Percentiles rank a stretch among this genome's conserved stretches.
Conservation (phyloP, 306 rosid genomes). For the Dalbergia cultrata region DNA sequence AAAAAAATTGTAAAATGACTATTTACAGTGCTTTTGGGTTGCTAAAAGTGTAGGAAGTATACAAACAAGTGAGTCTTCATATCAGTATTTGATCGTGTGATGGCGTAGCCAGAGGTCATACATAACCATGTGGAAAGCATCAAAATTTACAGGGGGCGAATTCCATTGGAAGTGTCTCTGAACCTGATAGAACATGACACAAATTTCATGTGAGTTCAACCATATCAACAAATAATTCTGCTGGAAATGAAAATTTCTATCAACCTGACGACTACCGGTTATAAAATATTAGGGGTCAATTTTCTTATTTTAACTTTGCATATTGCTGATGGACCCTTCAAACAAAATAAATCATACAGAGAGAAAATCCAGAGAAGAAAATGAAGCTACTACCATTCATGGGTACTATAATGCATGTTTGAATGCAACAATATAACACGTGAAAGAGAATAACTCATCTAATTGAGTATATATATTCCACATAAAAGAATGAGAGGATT, state of each 20-base stretch:
- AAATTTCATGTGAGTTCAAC: slow-evolving; percentile 44
- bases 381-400: not conserved
- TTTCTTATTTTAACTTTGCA: slow-evolving; percentile 3
- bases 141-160: slow-evolving; percentile 77
- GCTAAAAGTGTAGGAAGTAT: slow-evolving; percentile 56
- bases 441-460: not conserved
- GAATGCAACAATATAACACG: not conserved
- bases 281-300: not conserved
- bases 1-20: slow-evolving; percentile 39
- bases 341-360: no score
- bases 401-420: not conserved
- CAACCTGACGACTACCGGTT: no score
- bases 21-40: slow-evolving; percentile 62
- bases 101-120: slow-evolving; percentile 96
- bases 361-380: slow-evolving; percentile 12
- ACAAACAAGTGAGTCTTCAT: slow-evolving; percentile 47
- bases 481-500: slow-evolving; percentile 21
- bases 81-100: slow-evolving; percentile 81
- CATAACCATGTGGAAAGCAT: slow-evolving; percentile 97
- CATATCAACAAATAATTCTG: slow-evolving; percentile 23
- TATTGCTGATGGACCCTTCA: not conserved
- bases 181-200: slow-evolving; percentile 61
- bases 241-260: slow-evolving; percentile 11
- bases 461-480: not conserved
- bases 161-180: slow-evolving; percentile 98